phyloP scores from a whole-genome alignment of 2,329 filamentous ascomycete species.

The Pseudocercospora crystallina region DNA sequence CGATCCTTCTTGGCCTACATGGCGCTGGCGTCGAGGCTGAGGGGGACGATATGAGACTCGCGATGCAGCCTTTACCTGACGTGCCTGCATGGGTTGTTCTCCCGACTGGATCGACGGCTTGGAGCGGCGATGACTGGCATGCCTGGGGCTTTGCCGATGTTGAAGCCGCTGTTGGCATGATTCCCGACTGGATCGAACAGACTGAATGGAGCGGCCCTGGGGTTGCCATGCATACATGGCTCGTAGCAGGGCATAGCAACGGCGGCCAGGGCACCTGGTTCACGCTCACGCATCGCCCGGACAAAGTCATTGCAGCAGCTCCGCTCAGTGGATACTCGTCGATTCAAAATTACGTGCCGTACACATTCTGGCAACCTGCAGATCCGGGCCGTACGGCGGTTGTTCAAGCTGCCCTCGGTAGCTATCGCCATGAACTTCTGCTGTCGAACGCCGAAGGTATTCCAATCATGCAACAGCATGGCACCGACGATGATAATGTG shows the following conservation, averaged over 20 bases:
- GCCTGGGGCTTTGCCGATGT: slow-evolving; percentile 59
- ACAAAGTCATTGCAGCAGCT: slow-evolving; percentile 56
- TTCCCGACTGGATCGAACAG: slow-evolving; percentile 52
- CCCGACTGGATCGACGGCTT: slow-evolving; percentile 58
- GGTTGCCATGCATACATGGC: slow-evolving; percentile 49
- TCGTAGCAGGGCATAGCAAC: slow-evolving; percentile 60
- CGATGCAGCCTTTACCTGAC: slow-evolving; percentile 52
- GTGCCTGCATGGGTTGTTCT: slow-evolving; percentile 57
- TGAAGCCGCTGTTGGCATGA: slow-evolving; percentile 51
- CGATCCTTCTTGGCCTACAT: slow-evolving; percentile 55
- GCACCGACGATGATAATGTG: slow-evolving; percentile 58
- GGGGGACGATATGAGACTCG: slow-evolving; percentile 45
- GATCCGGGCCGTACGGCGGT: slow-evolving; percentile 52
- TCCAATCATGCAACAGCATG: slow-evolving; percentile 58
- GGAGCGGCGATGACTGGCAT: slow-evolving; percentile 64
- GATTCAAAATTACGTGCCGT: slow-evolving; percentile 61
- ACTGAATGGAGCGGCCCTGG: slow-evolving; percentile 50
- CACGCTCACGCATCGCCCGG: slow-evolving; percentile 55
- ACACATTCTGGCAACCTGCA: slow-evolving; percentile 55
- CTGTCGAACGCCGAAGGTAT: slow-evolving; percentile 53
- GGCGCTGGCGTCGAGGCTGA: slow-evolving; percentile 59
- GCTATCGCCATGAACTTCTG: slow-evolving; percentile 57
- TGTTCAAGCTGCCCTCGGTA: slow-evolving; percentile 50
- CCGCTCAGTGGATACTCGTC: slow-evolving; percentile 60
- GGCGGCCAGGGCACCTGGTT: slow-evolving; percentile 62